These are phyloP conservation scores for Dictyostelium capitatum DNA, from an alignment of 78 protist species.

Conservation along the genomic window DNA sequence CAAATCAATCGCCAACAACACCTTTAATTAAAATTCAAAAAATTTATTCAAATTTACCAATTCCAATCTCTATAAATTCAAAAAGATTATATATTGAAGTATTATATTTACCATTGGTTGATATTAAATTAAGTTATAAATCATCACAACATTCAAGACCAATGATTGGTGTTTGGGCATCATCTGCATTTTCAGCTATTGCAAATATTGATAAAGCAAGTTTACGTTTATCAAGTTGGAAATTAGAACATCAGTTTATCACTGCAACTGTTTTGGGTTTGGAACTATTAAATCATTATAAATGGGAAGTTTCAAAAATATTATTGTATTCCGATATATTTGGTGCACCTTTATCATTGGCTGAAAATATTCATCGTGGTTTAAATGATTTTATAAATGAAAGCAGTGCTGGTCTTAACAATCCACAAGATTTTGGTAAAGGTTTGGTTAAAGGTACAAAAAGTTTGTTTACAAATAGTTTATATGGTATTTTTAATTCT, in stretches of 20 bases:
- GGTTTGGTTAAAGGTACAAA: slow-evolving; percentile 36
- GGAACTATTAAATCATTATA: slow-evolving; percentile 20
- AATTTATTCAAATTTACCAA: slow-evolving; percentile 25
- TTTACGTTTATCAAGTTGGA: slow-evolving; percentile 38
- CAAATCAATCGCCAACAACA: not conserved
- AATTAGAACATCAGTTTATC: slow-evolving; percentile 44
- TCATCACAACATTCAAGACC: slow-evolving; percentile 30
- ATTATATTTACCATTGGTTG: slow-evolving; percentile 1
- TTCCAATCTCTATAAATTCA: slow-evolving; percentile 45
- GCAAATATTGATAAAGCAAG: slow-evolving; percentile 72
- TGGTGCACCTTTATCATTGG: slow-evolving; percentile 66
- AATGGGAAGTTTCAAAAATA: slow-evolving; percentile 45
- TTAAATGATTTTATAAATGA: slow-evolving; percentile 52
- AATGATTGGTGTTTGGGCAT: slow-evolving; percentile 46
- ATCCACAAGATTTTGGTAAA: slow-evolving; percentile 1
- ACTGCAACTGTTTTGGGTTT: not conserved
- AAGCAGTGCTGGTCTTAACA: not conserved
- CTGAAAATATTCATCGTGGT: slow-evolving; percentile 29
- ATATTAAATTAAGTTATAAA: slow-evolving; percentile 47
- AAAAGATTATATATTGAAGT: slow-evolving; percentile 63
- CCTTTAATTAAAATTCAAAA: not conserved
- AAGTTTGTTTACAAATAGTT: slow-evolving; percentile 37
- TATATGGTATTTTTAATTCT: slow-evolving; percentile 84
- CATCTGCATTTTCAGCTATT: not conserved
- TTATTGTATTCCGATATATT: slow-evolving; percentile 50